A percentile compares a stretch with the other conserved stretches of the same genome.
These are phyloP conservation scores for Ophiosphaerella narmari DNA, from an alignment of 2,329 filamentous ascomycete species.

Conservation along the genomic window DNA sequence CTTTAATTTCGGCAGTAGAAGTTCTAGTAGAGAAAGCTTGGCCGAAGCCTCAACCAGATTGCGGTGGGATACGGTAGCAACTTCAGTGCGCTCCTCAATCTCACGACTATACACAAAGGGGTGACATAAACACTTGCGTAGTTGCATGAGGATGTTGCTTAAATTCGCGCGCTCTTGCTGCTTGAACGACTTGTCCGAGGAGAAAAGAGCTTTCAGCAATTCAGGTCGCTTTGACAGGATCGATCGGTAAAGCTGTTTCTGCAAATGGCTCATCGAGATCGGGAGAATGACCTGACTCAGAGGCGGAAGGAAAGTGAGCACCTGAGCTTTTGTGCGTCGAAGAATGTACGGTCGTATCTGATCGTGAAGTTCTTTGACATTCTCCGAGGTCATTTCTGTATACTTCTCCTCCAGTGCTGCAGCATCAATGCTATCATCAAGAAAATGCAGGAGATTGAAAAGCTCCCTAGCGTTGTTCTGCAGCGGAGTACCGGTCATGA, in stretches of 20 bases:
- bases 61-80: slow-evolving; percentile 66
- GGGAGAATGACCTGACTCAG: slow-evolving; percentile 96
- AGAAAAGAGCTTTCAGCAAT: slow-evolving; percentile 85
- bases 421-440: slow-evolving; percentile 75
- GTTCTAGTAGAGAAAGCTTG: slow-evolving; percentile 81
- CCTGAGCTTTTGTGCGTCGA: slow-evolving; percentile 84
- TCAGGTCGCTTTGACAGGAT: slow-evolving; percentile 91
- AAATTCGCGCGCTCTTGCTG: slow-evolving; percentile 75
- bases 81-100: slow-evolving; percentile 79
- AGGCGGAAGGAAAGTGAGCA: slow-evolving; percentile 87
- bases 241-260: slow-evolving; percentile 92
- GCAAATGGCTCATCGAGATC: slow-evolving; percentile 90
- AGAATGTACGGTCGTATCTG: slow-evolving; percentile 76
- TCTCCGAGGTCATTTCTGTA: slow-evolving; percentile 78
- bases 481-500: slow-evolving; percentile 86
- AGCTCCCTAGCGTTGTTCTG: slow-evolving; percentile 96
- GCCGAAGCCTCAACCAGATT: slow-evolving; percentile 91
- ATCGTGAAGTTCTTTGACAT: slow-evolving; percentile 77
- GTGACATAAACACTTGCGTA: slow-evolving; percentile 92
- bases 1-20: slow-evolving; percentile 85
- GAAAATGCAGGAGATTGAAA: slow-evolving; percentile 95
- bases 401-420: slow-evolving; percentile 76
- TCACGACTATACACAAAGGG: slow-evolving; percentile 91
- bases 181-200: slow-evolving; percentile 63
- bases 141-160: slow-evolving; percentile 94